A percentile compares a stretch with the other conserved stretches of the same genome.
Evolutionary conservation across 1,284 basidiomycete species (phyloP).

Genomic region (Heterobasidion annosum): DNA sequence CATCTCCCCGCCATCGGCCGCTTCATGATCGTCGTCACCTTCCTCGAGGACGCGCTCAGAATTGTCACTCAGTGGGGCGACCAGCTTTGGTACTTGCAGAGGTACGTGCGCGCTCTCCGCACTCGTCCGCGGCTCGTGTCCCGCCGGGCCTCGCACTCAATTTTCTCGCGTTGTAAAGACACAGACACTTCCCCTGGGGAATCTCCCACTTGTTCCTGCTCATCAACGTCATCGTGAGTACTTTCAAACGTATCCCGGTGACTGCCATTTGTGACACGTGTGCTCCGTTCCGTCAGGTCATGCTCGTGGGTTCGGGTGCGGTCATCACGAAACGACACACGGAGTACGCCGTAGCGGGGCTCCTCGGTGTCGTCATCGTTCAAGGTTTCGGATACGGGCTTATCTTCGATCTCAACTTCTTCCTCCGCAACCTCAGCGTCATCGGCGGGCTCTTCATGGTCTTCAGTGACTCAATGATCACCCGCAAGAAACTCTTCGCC

Average conservation of each 20-base stretch:
- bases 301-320: constrained; percentile 82
- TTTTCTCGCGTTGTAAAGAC: constrained; percentile 39
- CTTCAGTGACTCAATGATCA: constrained; percentile 90
- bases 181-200: constrained; percentile 93
- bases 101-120: constrained; percentile 41
- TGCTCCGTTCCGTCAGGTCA: constrained; percentile 47
- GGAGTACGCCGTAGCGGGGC: constrained; percentile 83
- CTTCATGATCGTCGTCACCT: constrained; percentile 97
- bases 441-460: constrained; percentile 75
- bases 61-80: constrained; percentile 94
- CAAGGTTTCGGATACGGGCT: constrained; percentile 61
- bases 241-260: background rate
- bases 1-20: constrained; percentile 92
- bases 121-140: background rate
- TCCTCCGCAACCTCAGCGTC: constrained; percentile 60
- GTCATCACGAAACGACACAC: constrained; percentile 87
- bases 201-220: constrained; percentile 90
- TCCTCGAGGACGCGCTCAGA: constrained; percentile 92
- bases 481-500: constrained; percentile 84
- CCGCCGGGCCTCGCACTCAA: constrained; percentile 7
- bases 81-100: constrained; percentile 95
- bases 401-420: constrained; percentile 90
- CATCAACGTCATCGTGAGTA: constrained; percentile 84
- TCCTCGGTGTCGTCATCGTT: constrained; percentile 86
- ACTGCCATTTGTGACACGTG: constrained; percentile 4